These are phyloP conservation scores for Hyaloscypha variabilis DNA, from an alignment of 495 filamentous ascomycete genomes.

Conservation along the genomic window DNA sequence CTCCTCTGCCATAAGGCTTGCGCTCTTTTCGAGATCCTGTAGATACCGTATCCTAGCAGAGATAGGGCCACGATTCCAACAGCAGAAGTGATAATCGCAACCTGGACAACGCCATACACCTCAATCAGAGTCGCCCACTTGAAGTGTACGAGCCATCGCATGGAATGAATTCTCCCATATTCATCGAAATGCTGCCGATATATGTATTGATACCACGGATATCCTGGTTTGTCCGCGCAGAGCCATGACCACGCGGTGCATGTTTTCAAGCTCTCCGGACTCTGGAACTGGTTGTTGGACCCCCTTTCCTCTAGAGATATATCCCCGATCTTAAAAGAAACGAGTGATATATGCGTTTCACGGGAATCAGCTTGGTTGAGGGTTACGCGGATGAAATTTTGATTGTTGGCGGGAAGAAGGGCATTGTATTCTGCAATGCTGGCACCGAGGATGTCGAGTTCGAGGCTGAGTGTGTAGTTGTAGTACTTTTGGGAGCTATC, in stretches of 20 bases:
- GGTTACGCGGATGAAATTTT: conserved; percentile 2
- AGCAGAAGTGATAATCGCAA: not conserved
- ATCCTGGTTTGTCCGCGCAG: conserved; percentile 1
- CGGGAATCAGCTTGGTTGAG: not conserved
- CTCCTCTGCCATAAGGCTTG: not conserved
- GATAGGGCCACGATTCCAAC: not conserved
- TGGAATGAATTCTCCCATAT: conserved; percentile 16
- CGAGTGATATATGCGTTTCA: not conserved
- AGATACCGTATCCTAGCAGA: not conserved
- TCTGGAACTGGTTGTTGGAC: not conserved
- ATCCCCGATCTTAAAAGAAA: conserved; percentile 6
- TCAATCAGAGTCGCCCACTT: not conserved
- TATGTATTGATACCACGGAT: conserved; percentile 22
- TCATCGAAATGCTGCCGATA: conserved; percentile 19
- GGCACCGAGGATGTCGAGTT: conserved; percentile 12
- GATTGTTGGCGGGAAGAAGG: not conserved
- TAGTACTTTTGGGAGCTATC: not conserved
- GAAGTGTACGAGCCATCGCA: not conserved
- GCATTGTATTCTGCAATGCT: conserved; percentile 15
- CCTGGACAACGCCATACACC: not conserved
- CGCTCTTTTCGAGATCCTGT: not conserved
- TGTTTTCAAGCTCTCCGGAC: not conserved
- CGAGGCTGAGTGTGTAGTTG: conserved; percentile 11
- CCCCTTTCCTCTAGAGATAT: not conserved
- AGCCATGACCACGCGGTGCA: conserved; percentile 11